These are phyloP conservation scores for Aspergillus sp. DNA, from an alignment of 2,329 filamentous ascomycete genomes.

Conservation along the genomic window DNA sequence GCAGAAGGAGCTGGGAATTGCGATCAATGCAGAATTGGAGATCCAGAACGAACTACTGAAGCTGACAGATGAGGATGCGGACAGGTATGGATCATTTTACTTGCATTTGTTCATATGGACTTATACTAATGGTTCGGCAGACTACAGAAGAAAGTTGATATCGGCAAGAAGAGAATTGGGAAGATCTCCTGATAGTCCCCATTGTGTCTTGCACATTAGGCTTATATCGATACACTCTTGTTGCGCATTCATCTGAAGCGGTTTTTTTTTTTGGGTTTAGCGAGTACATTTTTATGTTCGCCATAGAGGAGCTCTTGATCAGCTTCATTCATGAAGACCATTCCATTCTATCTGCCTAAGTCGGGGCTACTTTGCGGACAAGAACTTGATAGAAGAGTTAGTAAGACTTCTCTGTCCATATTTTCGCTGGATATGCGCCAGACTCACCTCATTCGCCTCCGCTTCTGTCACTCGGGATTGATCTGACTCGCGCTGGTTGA, in stretches of 20 bases:
- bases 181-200: conserved; percentile 41
- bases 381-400: conserved; percentile 1
- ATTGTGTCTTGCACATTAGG: neutral
- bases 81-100: conserved; percentile 32
- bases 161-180: conserved; percentile 47
- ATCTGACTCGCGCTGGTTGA: conserved; percentile 63
- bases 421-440: neutral
- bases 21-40: conserved; percentile 61
- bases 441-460: conserved; percentile 60
- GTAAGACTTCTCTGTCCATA: neutral
- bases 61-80: conserved; percentile 58
- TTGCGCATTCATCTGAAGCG: neutral
- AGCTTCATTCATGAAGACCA: neutral
- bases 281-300: neutral
- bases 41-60: conserved; percentile 61
- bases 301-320: neutral
- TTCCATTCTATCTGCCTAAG: neutral
- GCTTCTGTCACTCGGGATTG: conserved; percentile 65
- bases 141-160: conserved; percentile 44
- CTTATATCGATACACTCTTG: neutral
- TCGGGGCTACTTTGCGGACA: conserved; percentile 1
- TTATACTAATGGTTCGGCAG: conserved; percentile 25
- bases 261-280: no score
- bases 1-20: conserved; percentile 61
- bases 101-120: neutral